Percentiles rank a stretch among this genome's conserved stretches.
phyloP scores from a whole-genome alignment of 495 filamentous ascomycete genomes.

The Glonium stellatum region DNA sequence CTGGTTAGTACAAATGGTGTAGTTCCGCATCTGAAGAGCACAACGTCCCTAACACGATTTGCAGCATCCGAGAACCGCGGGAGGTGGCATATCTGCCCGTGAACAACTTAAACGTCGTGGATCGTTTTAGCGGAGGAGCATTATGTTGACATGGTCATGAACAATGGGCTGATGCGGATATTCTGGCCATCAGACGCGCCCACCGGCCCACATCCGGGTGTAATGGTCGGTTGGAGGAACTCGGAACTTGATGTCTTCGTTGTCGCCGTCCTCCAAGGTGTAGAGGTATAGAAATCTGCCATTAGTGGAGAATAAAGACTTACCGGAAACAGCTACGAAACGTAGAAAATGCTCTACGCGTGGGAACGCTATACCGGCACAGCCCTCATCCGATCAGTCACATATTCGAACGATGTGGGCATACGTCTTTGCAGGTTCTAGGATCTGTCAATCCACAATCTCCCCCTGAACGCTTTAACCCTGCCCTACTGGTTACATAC shows the following conservation, averaged over 20 bases:
- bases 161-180: slow-evolving; percentile 88
- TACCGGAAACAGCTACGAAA: slow-evolving; percentile 48
- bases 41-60: slow-evolving; percentile 8
- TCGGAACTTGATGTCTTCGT: slow-evolving; percentile 86
- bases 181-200: slow-evolving; percentile 93
- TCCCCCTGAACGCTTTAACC: slow-evolving; percentile 50
- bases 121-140: slow-evolving; percentile 69
- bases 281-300: slow-evolving; percentile 57
- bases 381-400: slow-evolving; percentile 72
- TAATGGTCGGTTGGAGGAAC: slow-evolving; percentile 93
- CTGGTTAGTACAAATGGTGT: slow-evolving; percentile 43
- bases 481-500: slow-evolving; percentile 63
- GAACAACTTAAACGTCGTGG: slow-evolving; percentile 91
- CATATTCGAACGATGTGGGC: slow-evolving; percentile 78
- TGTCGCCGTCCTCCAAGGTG: slow-evolving; percentile 78
- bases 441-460: slow-evolving; percentile 62
- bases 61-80: slow-evolving; percentile 78
- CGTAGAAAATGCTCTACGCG: slow-evolving; percentile 80
- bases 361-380: slow-evolving; percentile 75
- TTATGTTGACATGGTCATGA: slow-evolving; percentile 77
- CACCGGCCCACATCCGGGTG: slow-evolving; percentile 59
- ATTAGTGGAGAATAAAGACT: slow-evolving; percentile 5
- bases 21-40: background rate
- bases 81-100: slow-evolving; percentile 81
- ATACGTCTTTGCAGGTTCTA: slow-evolving; percentile 74